Conservation (phyloP, 352 stramenopile genomes). For the Phytophthora ohioensis region DNA sequence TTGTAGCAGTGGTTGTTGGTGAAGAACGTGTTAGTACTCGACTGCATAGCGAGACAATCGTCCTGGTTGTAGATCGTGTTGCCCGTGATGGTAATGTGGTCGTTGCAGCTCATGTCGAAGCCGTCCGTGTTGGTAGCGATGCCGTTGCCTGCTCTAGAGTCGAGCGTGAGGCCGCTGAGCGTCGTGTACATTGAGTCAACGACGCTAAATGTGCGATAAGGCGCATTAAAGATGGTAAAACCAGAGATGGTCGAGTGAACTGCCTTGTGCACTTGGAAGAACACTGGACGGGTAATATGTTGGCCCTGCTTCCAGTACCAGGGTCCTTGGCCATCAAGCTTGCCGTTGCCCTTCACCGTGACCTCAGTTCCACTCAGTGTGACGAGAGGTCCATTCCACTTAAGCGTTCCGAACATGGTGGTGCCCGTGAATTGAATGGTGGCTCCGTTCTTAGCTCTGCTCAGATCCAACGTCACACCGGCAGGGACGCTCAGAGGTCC, state of each 20-base stretch:
- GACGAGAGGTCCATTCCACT: constrained; percentile 46
- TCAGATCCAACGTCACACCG: constrained; percentile 47
- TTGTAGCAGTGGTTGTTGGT: constrained; percentile 23
- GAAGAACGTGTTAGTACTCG: constrained; percentile 30
- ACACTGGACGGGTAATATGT: constrained; percentile 38
- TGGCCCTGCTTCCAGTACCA: constrained; percentile 52
- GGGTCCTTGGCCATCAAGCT: constrained; percentile 44
- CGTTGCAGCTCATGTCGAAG: constrained; percentile 20
- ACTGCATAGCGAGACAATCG: constrained; percentile 28
- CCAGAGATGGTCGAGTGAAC: constrained; percentile 38
- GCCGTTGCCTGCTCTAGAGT: constrained; percentile 24
- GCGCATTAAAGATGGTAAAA: constrained; percentile 43
- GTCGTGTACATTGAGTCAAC: constrained; percentile 32
- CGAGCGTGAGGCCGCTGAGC: constrained; percentile 19
- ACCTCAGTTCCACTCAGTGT: constrained; percentile 37
- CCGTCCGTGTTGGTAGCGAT: constrained; percentile 48
- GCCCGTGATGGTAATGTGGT: constrained; percentile 20
- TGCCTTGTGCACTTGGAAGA: constrained; percentile 41
- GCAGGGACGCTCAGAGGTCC: constrained; percentile 39
- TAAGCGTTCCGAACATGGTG: constrained; percentile 41
- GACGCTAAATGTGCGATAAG: constrained; percentile 34
- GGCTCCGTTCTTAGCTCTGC: constrained; percentile 34
- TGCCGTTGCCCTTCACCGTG: constrained; percentile 43
- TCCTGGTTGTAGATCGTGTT: constrained; percentile 31
- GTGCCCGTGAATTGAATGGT: constrained; percentile 47